A percentile compares a stretch with the other conserved stretches of the same genome.
These are phyloP conservation scores for Gyromitra esculenta DNA, from an alignment of 2,329 filamentous ascomycete species.

Conservation along the genomic window DNA sequence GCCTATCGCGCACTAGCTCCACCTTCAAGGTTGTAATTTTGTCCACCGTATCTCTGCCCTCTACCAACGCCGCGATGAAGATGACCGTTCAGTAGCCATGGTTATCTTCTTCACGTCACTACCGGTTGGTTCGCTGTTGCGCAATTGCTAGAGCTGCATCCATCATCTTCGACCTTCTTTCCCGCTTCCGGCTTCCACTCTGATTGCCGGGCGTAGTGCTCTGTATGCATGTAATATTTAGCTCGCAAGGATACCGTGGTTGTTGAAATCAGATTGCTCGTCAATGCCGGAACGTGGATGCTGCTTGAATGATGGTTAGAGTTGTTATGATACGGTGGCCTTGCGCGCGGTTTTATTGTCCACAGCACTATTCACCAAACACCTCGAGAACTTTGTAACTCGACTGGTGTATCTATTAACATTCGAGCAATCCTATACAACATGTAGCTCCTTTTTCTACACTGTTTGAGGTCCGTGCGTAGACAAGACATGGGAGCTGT, in stretches of 20 bases:
- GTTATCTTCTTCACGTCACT: conserved; percentile 29
- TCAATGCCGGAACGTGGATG: conserved; percentile 18
- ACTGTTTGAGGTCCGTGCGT: conserved; percentile 19
- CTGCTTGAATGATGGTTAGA: not conserved
- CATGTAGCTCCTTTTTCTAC: not conserved
- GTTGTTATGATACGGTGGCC: conserved; percentile 38
- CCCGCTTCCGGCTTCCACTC: conserved; percentile 48
- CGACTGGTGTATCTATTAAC: conserved; percentile 11
- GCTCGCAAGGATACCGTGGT: conserved; percentile 45
- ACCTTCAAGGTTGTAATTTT: conserved; percentile 22
- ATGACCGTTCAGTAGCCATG: conserved; percentile 31
- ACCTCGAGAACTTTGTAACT: conserved; percentile 18
- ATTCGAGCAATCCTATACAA: not conserved
- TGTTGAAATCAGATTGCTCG: conserved; percentile 21
- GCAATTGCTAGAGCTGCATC: conserved; percentile 21
- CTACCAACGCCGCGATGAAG: conserved; percentile 40
- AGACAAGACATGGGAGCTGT: conserved; percentile 1
- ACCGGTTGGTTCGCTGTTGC: conserved; percentile 35
- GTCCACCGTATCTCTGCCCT: conserved; percentile 43
- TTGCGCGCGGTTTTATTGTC: conserved; percentile 39
- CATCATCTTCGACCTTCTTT: conserved; percentile 26
- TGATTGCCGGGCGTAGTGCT: conserved; percentile 35
- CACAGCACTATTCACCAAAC: not conserved
- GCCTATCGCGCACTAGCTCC: conserved; percentile 13
- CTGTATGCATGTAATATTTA: conserved; percentile 46